Base-by-base conservation (phyloP, 1,139 yeast genomes). In the Kazachstania sp. region DNA sequence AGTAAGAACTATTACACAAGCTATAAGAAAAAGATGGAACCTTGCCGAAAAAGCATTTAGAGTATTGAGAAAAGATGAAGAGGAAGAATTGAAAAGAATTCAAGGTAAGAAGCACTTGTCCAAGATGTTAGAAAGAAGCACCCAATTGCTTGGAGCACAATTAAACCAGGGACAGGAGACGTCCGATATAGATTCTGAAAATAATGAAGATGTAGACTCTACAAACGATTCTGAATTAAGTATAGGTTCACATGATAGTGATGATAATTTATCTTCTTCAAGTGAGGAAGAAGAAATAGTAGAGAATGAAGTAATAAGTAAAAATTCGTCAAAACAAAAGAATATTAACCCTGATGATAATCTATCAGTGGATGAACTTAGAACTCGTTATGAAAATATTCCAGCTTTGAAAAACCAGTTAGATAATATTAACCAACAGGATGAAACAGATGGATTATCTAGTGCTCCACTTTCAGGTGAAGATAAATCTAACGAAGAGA, bases 1-100 rank as follows among this genome's bases (percentile, higher is more conserved):
- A 34, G 95, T 97, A 30, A 78, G 88, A 56, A 74, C 81, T 48
- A 86, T 95, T 0, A 82, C 86, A 1, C 83, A 80, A 54, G 90
- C 92, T 35, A 95, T 92, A 9, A 83, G 83, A 68, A 87, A 83
- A 62, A 81, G 95, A 61, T 94, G 99, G 99, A 71, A 74, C 28
- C 75, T 90, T 48, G 98, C 97, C 2, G 86, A 83, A 53, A 88
- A 86, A 61, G 97, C 95, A 0, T 82, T 78, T 59, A 72, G 72
- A 45, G 68, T 70, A 8, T 58, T 76, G 51, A 74, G 69, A 50
- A 74, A 70, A 51, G 71, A 72, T 49, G 83, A 82, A 54, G 80
- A 74, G 50, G 92, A 83, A 53, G 83, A 79, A 65, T 70, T 86
- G 66, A 78, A 86, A 71, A 71, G 79, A 62, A 73, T 77, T 11